Percentiles rank a stretch among this genome's conserved stretches.
phyloP scores from a whole-genome alignment of 352 stramenopile genomes.

The Globisporangium abappressorium region DNA sequence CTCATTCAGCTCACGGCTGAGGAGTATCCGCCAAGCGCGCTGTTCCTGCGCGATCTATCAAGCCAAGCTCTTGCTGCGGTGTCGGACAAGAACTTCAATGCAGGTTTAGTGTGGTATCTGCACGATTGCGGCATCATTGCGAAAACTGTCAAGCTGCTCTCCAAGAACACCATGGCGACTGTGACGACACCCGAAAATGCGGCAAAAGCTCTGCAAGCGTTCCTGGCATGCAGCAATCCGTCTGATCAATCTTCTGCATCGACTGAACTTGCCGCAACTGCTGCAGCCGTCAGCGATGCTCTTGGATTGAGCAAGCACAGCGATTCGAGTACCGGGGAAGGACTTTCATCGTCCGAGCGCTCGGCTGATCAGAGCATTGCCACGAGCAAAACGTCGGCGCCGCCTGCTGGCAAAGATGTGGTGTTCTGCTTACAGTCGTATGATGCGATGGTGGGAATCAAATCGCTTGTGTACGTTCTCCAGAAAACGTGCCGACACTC shows the following conservation, averaged over 20 bases:
- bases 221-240: constrained; percentile 4
- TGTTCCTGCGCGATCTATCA: constrained; percentile 48
- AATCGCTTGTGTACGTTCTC: constrained; percentile 49
- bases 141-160: constrained; percentile 46
- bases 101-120: constrained; percentile 72
- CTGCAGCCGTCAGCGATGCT: constrained; percentile 63
- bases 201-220: constrained; percentile 25
- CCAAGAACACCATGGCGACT: constrained; percentile 31
- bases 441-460: constrained; percentile 49
- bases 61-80: constrained; percentile 43
- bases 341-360: neutral
- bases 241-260: neutral
- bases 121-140: constrained; percentile 58
- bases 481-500: constrained; percentile 63
- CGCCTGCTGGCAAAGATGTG: constrained; percentile 6
- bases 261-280: constrained; percentile 12
- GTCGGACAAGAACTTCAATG: constrained; percentile 63
- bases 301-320: constrained; percentile 43
- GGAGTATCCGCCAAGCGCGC: constrained; percentile 46
- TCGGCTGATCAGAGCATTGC: neutral
- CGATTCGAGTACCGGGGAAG: neutral
- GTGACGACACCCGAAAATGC: constrained; percentile 31
- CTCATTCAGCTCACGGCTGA: constrained; percentile 59
- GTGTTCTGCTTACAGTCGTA: constrained; percentile 41
- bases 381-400: neutral